A percentile compares a stretch with the other conserved stretches of the same genome.
Evolutionary conservation across 164 flowering plant genomes (phyloP).

Genomic region (Chimonanthus salicifolius): DNA sequence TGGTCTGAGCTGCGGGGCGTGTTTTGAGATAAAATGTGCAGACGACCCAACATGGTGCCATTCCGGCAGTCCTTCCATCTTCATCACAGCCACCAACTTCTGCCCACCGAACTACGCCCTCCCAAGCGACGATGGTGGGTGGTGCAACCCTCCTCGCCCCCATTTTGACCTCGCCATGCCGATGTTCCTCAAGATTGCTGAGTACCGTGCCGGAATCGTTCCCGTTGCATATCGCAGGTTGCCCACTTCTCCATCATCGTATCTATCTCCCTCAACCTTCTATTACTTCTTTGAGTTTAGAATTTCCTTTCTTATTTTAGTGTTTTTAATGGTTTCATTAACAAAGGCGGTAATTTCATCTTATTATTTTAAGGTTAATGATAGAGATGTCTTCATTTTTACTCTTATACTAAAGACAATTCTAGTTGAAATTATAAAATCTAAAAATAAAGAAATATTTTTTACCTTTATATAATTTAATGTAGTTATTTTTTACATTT

Average conservation of each 20-base stretch:
- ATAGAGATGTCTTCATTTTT: too few relatives aligned
- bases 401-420: too few relatives aligned
- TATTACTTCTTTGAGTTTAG: too few relatives aligned
- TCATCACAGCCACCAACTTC: constrained; percentile 51
- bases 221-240: constrained; percentile 48
- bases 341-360: too few relatives aligned
- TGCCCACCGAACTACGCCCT: constrained; percentile 51
- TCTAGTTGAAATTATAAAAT: too few relatives aligned
- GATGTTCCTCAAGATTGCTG: constrained; percentile 45
- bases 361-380: too few relatives aligned
- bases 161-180: constrained; percentile 62
- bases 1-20: constrained; percentile 50
- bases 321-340: too few relatives aligned
- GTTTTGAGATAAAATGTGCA: constrained; percentile 46
- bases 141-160: constrained; percentile 60
- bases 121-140: constrained; percentile 47
- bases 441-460: too few relatives aligned
- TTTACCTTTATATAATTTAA: too few relatives aligned
- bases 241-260: neutral
- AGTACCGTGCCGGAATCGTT: constrained; percentile 52
- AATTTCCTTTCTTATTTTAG: too few relatives aligned
- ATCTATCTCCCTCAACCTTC: too few relatives aligned
- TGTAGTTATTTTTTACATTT: too few relatives aligned
- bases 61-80: constrained; percentile 47
- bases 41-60: constrained; percentile 41